Conservation (phyloP, 73 alveolate species). For the Uronychia setigera region DNA sequence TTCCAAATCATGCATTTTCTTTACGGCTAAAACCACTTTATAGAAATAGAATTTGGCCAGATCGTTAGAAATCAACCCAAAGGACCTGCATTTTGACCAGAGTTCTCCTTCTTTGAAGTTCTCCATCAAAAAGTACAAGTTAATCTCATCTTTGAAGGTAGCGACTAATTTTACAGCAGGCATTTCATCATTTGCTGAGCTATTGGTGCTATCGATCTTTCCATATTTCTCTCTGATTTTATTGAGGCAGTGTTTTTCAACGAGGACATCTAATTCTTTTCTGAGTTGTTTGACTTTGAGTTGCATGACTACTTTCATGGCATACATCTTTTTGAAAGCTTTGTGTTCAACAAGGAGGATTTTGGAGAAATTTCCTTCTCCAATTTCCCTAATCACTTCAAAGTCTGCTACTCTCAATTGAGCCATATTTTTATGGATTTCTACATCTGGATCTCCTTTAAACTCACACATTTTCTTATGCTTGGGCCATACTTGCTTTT, state of each 20-base stretch:
- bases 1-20: constrained; percentile 22
- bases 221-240: constrained; percentile 20
- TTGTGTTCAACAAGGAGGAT: constrained; percentile 36
- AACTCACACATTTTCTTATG: constrained; percentile 32
- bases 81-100: constrained; percentile 54
- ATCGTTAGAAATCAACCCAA: constrained; percentile 27
- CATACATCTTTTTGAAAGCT: constrained; percentile 25
- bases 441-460: background rate
- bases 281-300: constrained; percentile 29
- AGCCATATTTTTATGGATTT: background rate
- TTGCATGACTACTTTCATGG: constrained; percentile 42
- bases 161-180: constrained; percentile 45
- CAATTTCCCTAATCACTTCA: constrained; percentile 52
- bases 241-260: constrained; percentile 60
- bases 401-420: constrained; percentile 19
- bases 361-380: constrained; percentile 65
- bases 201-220: too few species aligned
- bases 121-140: constrained; percentile 51
- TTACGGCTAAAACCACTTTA: constrained; percentile 36
- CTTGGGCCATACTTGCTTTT: constrained; percentile 31
- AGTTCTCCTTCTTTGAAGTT: constrained; percentile 23
- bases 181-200: constrained; percentile 17
- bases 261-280: constrained; percentile 53
- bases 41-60: constrained; percentile 36
- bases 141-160: constrained; percentile 55